Percentiles rank a stretch among this genome's conserved stretches.
phyloP scores from a whole-genome alignment of 139 green algal species.

The Picochlorum sp. region DNA sequence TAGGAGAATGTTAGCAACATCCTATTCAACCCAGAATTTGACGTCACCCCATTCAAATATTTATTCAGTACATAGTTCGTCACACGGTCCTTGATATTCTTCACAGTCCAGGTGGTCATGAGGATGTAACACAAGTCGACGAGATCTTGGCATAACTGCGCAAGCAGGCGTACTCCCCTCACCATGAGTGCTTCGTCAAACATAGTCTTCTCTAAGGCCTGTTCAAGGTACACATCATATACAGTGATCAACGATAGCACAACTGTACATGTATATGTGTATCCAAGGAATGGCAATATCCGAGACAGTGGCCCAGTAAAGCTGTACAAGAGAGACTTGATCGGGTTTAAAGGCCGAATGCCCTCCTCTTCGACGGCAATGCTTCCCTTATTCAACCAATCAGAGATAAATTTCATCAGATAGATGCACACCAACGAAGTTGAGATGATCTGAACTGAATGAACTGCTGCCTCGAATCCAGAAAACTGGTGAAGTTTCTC shows the following conservation, averaged over 20 bases:
- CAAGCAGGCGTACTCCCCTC: not conserved
- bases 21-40: not conserved
- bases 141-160: constrained; percentile 9
- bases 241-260: too few relatives aligned
- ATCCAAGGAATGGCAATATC: too few relatives aligned
- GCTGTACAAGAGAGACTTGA: too few relatives aligned
- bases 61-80: not conserved
- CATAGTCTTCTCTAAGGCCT: too few relatives aligned
- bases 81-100: constrained; percentile 14
- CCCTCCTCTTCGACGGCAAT: too few relatives aligned
- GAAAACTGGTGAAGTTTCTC: constrained; percentile 15
- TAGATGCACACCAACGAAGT: not conserved
- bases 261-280: too few relatives aligned
- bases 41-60: not conserved
- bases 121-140: constrained; percentile 14
- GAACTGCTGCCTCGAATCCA: constrained; percentile 3
- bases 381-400: too few relatives aligned
- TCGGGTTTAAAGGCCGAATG: too few relatives aligned
- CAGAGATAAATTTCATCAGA: too few relatives aligned
- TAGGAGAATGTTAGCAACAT: constrained; percentile 5
- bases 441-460: not conserved
- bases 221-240: too few relatives aligned
- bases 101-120: constrained; percentile 9
- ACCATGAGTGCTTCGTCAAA: not conserved
- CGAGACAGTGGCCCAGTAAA: too few relatives aligned